A percentile compares a stretch with the other conserved stretches of the same genome.
Evolutionary conservation across 2,329 filamentous ascomycete genomes (phyloP).

Genomic region (Diaporthe sp.): DNA sequence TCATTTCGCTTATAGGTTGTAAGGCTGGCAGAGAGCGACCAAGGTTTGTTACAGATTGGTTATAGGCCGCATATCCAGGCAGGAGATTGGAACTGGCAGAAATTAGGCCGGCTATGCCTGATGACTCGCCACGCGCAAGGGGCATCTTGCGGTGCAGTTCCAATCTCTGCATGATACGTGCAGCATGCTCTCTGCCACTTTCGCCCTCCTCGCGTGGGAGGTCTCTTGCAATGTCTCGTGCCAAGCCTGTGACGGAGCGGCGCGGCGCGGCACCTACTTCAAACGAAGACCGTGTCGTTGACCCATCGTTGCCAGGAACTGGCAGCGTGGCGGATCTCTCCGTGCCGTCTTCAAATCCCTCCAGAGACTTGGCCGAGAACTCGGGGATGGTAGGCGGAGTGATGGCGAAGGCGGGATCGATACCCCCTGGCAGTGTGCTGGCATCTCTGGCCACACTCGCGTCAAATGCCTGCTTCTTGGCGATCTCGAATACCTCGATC

Average conservation of each 20-base stretch:
- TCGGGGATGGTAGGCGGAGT: slow-evolving; percentile 89
- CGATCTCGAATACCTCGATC: slow-evolving; percentile 93
- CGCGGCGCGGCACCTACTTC: slow-evolving; percentile 69
- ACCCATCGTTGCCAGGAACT: slow-evolving; percentile 72
- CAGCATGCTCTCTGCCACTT: slow-evolving; percentile 83
- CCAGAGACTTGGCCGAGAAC: slow-evolving; percentile 83
- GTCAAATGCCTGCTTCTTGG: slow-evolving; percentile 93
- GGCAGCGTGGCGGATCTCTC: slow-evolving; percentile 78
- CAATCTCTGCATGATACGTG: slow-evolving; percentile 92
- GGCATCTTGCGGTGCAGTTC: slow-evolving; percentile 88
- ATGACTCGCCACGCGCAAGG: slow-evolving; percentile 63
- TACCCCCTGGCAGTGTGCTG: slow-evolving; percentile 61
- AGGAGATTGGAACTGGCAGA: slow-evolving; percentile 86
- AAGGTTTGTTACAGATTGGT: slow-evolving; percentile 44
- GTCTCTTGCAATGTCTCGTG: slow-evolving; percentile 62
- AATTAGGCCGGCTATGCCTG: slow-evolving; percentile 87
- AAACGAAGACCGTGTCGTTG: slow-evolving; percentile 76
- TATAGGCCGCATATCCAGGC: slow-evolving; percentile 66
- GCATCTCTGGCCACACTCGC: slow-evolving; percentile 70
- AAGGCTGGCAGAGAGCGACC: slow-evolving; percentile 52
- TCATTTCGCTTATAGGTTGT: slow-evolving; percentile 59
- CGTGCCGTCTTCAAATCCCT: slow-evolving; percentile 54
- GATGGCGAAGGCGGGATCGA: slow-evolving; percentile 90
- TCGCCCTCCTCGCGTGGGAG: slow-evolving; percentile 77
- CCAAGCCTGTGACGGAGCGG: slow-evolving; percentile 69